Percentiles rank a stretch among this genome's conserved stretches.
phyloP scores from a whole-genome alignment of 257 asterid genomes.

The Leptodermis oblonga region DNA sequence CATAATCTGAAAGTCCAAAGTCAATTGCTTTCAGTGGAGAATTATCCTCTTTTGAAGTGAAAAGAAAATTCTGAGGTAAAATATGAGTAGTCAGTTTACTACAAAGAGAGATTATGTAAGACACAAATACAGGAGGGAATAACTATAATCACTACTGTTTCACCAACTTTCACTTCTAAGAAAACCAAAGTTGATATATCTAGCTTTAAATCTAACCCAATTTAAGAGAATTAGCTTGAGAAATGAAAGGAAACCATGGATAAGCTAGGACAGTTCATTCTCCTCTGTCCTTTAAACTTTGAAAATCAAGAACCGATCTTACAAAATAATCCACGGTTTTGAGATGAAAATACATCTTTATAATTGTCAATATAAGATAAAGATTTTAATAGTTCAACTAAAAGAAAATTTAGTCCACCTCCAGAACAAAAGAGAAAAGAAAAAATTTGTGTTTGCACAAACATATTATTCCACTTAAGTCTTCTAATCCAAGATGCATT shows the following conservation, averaged over 20 bases:
- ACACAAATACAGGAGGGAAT: not conserved
- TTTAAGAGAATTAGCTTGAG: constrained; percentile 1
- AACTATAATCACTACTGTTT: not conserved
- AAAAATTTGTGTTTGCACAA: not conserved
- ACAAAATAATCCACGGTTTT: not conserved
- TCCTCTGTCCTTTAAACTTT: not conserved
- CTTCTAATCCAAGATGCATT: not conserved
- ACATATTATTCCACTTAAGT: not conserved
- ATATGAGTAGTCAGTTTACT: constrained; percentile 7
- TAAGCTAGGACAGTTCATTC: not conserved
- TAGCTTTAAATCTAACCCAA: not conserved
- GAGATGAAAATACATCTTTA: not conserved
- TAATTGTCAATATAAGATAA: not conserved
- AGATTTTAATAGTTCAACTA: not conserved
- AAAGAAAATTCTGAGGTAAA: constrained; percentile 73
- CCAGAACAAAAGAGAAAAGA: no score
- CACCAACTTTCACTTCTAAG: constrained; percentile 3
- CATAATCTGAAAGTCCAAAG: constrained; percentile 90
- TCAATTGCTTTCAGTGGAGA: constrained; percentile 81
- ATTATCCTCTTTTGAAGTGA: constrained; percentile 66
- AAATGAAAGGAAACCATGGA: not conserved
- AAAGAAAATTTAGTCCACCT: not conserved
- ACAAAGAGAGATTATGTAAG: constrained; percentile 6
- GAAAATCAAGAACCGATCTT: not conserved
- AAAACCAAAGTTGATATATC: not conserved